Evolutionary conservation across 2,329 filamentous ascomycete species (phyloP), one percentile per base, ranked within the genome.

Genomic region (Diaporthe citrichinensis): DNA sequence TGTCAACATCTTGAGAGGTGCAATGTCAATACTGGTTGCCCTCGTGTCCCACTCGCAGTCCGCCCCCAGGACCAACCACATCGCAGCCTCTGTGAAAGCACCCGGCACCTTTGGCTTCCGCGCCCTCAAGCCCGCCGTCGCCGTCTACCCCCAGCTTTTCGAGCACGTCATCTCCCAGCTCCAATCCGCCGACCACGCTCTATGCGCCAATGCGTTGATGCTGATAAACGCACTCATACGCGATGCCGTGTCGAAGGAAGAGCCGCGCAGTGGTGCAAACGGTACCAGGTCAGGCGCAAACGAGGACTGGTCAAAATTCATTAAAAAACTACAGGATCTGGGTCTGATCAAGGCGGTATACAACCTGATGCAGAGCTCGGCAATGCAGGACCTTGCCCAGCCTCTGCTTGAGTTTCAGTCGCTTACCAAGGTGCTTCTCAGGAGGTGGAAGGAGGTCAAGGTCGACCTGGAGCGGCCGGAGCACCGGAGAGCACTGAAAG

Each of bases 1-100:
- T 77, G 97, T 99, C 85, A 99, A 99, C 83, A 98, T 98, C 82
- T 91, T 99, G 76, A 92, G 97, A 78, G 97, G 97, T 80, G 96
- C 96, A 81, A 98, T 99, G 94, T 96, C 95, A 62, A 97, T 99
- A 77, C 90, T 99, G 74, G 96, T 98, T 62, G 95, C 96, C 17
- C 93, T 98, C 74, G 96, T 99, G 71, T 94, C 95, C 77, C 94
- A 97, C 84, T 95, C 95, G 39, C 92, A 95, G 81, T 90, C 89
- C 15, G 85, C 87, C 57, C 81, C 84, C 15, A 81, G 82, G 81
- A 84, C 85, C 80, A 36, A 79, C 78, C 72, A 78, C 34, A 72
- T 71, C 49, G 76, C 77, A 36, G 39, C 78, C 28, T 76, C 79
- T 28, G 74, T 83, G 28, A 83, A 82, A 59, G 81, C 85, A 1